A percentile compares a stretch with the other conserved stretches of the same genome.
Conservation (phyloP, 306 rosid species). For the Cucumis cinereus region DNA sequence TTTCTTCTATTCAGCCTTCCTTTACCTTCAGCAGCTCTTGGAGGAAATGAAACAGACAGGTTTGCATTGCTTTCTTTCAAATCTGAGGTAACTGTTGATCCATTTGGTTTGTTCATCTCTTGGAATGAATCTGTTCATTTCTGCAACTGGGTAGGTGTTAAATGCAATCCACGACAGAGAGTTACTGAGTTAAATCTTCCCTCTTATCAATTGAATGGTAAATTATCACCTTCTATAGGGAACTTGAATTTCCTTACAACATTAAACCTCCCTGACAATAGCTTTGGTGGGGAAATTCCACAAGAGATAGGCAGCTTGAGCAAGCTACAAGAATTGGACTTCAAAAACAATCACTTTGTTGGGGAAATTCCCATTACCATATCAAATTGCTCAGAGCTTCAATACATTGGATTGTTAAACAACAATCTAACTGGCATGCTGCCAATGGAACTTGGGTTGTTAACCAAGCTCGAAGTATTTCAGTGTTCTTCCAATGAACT, state of each 20-base stretch:
- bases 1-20: background rate
- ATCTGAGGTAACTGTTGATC: constrained; percentile 3
- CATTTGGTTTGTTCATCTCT: background rate
- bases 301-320: constrained; percentile 11
- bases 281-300: constrained; percentile 7
- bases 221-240: constrained; percentile 10
- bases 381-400: constrained; percentile 13
- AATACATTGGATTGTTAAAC: background rate
- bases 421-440: constrained; percentile 4
- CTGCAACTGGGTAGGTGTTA: constrained; percentile 17
- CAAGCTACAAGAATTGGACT: background rate
- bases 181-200: constrained; percentile 5
- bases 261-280: constrained; percentile 7
- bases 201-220: background rate
- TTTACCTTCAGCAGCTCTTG: background rate
- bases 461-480: constrained; percentile 2
- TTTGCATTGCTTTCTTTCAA: constrained; percentile 17
- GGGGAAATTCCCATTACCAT: constrained; percentile 12
- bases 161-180: constrained; percentile 8
- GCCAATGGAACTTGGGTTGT: background rate
- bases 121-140: constrained; percentile 18
- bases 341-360: constrained; percentile 1
- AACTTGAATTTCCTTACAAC: constrained; percentile 14
- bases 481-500: background rate
- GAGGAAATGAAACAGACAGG: constrained; percentile 2